These are phyloP conservation scores for Teratosphaeriaceae sp. DNA, from an alignment of 2,329 filamentous ascomycete genomes.

Conservation along the genomic window DNA sequence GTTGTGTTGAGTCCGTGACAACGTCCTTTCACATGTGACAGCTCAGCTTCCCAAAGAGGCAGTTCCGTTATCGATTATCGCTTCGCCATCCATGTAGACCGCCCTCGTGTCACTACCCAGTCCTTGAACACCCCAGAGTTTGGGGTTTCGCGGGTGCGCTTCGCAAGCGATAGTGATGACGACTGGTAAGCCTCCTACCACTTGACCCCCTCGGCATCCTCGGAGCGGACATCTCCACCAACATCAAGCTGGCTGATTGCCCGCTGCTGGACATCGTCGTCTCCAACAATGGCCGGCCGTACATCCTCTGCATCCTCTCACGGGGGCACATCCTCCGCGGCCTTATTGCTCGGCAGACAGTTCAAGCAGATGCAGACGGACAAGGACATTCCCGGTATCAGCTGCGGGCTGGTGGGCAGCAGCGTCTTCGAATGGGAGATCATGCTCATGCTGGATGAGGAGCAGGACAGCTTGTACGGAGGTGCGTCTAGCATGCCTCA, in stretches of 20 bases:
- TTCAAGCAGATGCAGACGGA: constrained; percentile 90
- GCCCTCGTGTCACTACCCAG: no score
- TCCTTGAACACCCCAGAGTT: no score
- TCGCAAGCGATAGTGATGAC: no score
- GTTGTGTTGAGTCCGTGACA: no score
- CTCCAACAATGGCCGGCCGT: constrained; percentile 5
- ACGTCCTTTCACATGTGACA: no score
- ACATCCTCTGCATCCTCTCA: constrained; percentile 8
- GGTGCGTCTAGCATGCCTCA: constrained; percentile 60
- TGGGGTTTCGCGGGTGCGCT: no score
- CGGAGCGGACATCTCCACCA: background rate
- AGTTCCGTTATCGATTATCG: no score
- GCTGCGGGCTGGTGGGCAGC: constrained; percentile 77
- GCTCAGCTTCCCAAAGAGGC: no score
- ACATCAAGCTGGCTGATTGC: no score
- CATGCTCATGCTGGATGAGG: constrained; percentile 96
- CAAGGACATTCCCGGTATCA: constrained; percentile 90
- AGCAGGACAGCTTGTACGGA: constrained; percentile 71
- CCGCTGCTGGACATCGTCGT: background rate
- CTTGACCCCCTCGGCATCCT: background rate
- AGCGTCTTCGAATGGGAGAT: constrained; percentile 98
- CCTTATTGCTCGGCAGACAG: constrained; percentile 71
- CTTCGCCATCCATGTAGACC: no score
- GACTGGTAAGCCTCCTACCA: no score
- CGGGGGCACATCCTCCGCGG: constrained; percentile 46